Base-by-base conservation (phyloP, 306 rosid genomes). In the Oxytropis ochrocephala region DNA sequence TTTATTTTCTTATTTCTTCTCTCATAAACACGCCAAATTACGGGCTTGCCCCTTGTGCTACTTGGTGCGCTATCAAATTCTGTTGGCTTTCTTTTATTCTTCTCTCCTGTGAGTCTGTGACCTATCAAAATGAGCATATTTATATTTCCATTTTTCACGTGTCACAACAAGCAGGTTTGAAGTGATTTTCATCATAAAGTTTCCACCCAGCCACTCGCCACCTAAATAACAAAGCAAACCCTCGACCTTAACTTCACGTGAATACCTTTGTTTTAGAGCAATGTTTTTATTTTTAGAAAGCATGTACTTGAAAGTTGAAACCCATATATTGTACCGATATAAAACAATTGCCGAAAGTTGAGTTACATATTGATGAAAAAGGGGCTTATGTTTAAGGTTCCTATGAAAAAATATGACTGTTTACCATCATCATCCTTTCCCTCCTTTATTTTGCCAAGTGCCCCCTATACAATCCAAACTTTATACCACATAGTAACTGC, bases 71-170 rank as follows among this genome's bases (percentile, higher is more conserved):
- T n/a, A n/a, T n/a, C n/a, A n/a, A 49, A 42, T 6, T 67, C 10
- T 65, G 14, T 18, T 33, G 18, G 8, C 6, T 18, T 67, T 50
- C 29, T 67, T 49, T 47, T 47, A 32, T 35, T 36, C 50, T 19
- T 49, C 30, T 49, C 49, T 1, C n/a, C 5, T 1, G 36, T 4
- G 30, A 50, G n/a, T n/a, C n/a, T n/a, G n/a, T n/a, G n/a, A n/a
- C 13, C 10, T 35, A 36, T 67, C 14, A 54, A 67, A 36, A 68
- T 52, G 62, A 68, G 46, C 6, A 68, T 68, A 52, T 52, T 68
- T 70, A 24, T 51, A 17, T 13, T 61, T 38, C 43, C 54, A 48
- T 60, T 46, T 36, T 52, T 52, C 9, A 12, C 12, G 0, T 44
- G 36, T 19, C 57, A 70, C 4, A 46, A 11, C 50, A 71, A 59